Percentiles rank a stretch among this genome's conserved stretches.
phyloP scores from a whole-genome alignment of 148 eudicot species.

The Limonium bicolor region DNA sequence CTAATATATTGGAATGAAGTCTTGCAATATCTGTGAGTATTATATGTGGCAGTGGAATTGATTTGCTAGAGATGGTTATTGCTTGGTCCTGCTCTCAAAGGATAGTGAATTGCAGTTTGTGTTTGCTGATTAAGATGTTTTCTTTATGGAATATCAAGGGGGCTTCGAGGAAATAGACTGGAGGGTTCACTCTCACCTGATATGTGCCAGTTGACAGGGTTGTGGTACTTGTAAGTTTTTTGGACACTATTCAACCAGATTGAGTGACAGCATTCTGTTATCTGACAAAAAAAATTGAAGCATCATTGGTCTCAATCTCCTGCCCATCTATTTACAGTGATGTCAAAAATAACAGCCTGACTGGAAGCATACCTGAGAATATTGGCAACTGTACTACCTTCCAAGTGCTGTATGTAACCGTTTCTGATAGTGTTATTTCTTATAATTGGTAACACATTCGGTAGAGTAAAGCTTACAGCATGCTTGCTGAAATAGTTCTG shows the following conservation, averaged over 20 bases:
- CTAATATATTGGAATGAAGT: slow-evolving; percentile 98
- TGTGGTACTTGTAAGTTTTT: slow-evolving; percentile 97
- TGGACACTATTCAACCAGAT: too few species aligned
- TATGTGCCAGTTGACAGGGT: slow-evolving; percentile 91
- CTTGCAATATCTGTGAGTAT: slow-evolving; percentile 77
- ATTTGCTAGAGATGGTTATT: too few species aligned
- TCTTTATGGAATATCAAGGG: slow-evolving; percentile 28
- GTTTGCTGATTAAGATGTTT: background rate
- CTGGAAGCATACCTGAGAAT: slow-evolving; percentile 49
- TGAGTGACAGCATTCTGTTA: too few species aligned
- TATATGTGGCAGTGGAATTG: background rate
- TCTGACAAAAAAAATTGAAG: too few species aligned
- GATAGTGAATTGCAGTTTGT: background rate
- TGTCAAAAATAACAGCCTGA: slow-evolving; percentile 92
- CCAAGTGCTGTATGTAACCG: slow-evolving; percentile 82
- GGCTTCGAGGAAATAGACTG: slow-evolving; percentile 78
- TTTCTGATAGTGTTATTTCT: too few species aligned
- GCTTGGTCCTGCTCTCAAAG: background rate
- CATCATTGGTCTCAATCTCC: background rate
- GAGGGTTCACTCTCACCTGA: slow-evolving; percentile 78
- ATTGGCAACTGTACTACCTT: slow-evolving; percentile 85
- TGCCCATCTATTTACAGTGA: slow-evolving; percentile 38
- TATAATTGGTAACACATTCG: too few species aligned
- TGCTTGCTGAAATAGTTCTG: slow-evolving; percentile 1
- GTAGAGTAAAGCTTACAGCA: too few species aligned